Evolutionary conservation across 2,329 filamentous ascomycete species (phyloP).

Genomic region (Trichoderma sp.): DNA sequence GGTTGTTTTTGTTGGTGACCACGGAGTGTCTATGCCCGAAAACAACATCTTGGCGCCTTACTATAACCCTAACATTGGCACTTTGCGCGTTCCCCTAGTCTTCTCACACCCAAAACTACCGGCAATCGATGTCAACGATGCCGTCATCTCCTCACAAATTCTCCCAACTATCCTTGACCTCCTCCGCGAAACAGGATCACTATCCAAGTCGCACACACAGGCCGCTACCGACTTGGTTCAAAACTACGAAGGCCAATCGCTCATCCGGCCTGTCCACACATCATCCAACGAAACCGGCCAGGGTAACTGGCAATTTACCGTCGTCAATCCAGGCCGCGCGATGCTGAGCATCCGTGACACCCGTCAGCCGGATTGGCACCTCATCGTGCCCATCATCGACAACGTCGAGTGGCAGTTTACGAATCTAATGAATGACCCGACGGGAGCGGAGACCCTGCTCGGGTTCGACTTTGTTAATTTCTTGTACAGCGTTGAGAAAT

Average conservation of each 20-base stretch:
- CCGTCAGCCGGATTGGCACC: slow-evolving; percentile 29
- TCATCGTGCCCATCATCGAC: slow-evolving; percentile 34
- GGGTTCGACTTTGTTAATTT: slow-evolving; percentile 23
- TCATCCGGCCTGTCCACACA: slow-evolving; percentile 31
- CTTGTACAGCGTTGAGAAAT: slow-evolving; percentile 21
- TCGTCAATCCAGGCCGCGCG: slow-evolving; percentile 34
- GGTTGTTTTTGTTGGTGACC: slow-evolving; percentile 34
- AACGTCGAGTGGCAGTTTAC: slow-evolving; percentile 34
- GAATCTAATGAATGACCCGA: slow-evolving; percentile 29
- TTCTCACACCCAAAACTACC: slow-evolving; percentile 35
- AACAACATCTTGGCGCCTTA: slow-evolving; percentile 32
- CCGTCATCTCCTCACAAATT: slow-evolving; percentile 34
- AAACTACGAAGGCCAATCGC: slow-evolving; percentile 37
- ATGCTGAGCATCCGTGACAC: slow-evolving; percentile 35
- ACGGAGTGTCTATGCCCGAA: slow-evolving; percentile 34
- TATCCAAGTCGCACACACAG: slow-evolving; percentile 27
- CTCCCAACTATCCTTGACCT: slow-evolving; percentile 37
- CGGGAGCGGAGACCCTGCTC: slow-evolving; percentile 24
- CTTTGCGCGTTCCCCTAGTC: slow-evolving; percentile 33
- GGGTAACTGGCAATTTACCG: slow-evolving; percentile 35
- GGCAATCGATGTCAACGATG: slow-evolving; percentile 30
- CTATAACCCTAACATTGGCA: slow-evolving; percentile 34
- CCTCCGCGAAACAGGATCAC: slow-evolving; percentile 33
- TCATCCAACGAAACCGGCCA: slow-evolving; percentile 22
- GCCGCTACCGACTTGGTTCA: slow-evolving; percentile 30